Percentiles rank a stretch among this genome's conserved stretches.
These are phyloP conservation scores for Syzygium oleosum DNA, from an alignment of 345 rosid genomes.

Conservation along the genomic window DNA sequence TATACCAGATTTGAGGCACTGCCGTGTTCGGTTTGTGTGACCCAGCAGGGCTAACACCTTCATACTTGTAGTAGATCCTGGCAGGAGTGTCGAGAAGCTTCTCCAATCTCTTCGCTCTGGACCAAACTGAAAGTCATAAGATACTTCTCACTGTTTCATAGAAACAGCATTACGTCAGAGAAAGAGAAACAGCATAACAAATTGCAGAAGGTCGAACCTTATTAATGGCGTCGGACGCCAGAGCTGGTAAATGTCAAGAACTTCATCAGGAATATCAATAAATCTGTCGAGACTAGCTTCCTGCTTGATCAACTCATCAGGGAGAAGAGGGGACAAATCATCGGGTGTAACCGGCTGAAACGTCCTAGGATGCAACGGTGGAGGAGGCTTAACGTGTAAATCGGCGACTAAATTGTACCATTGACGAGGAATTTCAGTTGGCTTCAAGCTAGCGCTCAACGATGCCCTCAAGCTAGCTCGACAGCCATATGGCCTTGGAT, in stretches of 20 bases:
- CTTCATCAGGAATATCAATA: constrained; percentile 82
- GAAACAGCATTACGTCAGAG: neutral
- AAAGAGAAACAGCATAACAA: neutral
- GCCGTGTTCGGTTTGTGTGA: constrained; percentile 93
- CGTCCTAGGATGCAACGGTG: constrained; percentile 70
- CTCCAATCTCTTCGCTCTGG: constrained; percentile 92
- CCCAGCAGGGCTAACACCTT: constrained; percentile 96
- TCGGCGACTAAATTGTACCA: constrained; percentile 85
- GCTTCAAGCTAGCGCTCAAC: constrained; percentile 9
- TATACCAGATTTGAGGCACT: constrained; percentile 80
- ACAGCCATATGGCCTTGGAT: constrained; percentile 24
- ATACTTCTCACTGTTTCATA: neutral
- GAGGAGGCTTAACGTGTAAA: constrained; percentile 79
- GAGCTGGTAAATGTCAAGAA: constrained; percentile 66
- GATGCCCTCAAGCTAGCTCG: constrained; percentile 36
- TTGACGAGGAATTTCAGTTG: constrained; percentile 42
- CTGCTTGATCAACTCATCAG: constrained; percentile 78
- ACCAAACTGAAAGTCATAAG: constrained; percentile 4
- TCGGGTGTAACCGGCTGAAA: constrained; percentile 60
- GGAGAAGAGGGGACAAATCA: constrained; percentile 74
- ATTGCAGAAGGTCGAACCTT: constrained; percentile 32
- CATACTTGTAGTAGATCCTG: constrained; percentile 86
- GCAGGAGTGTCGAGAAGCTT: constrained; percentile 87
- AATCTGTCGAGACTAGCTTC: constrained; percentile 61
- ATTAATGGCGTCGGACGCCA: constrained; percentile 97